Evolutionary conservation across 78 protist genomes (phyloP).

Genomic region (Polysphondylium violaceum): DNA sequence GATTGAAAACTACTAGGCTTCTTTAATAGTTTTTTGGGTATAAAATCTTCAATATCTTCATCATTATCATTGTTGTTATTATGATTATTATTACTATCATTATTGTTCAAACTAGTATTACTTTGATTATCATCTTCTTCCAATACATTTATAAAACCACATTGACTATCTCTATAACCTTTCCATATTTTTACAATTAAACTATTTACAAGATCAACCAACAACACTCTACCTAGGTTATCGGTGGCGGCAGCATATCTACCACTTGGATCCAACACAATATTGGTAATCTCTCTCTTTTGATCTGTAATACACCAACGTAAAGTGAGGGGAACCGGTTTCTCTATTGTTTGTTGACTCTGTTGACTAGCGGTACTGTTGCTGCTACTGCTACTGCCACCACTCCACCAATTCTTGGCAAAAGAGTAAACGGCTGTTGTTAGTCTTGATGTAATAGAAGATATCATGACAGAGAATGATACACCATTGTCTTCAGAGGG

Average conservation of each 20-base stretch:
- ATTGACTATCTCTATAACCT: constrained; percentile 89
- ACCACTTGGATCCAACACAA: constrained; percentile 77
- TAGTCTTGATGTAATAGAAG: constrained; percentile 68
- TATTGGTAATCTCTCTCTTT: constrained; percentile 34
- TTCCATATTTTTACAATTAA: constrained; percentile 80
- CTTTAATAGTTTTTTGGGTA: constrained; percentile 57
- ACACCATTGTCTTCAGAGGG: constrained; percentile 62
- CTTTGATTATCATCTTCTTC: constrained; percentile 10
- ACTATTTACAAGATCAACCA: constrained; percentile 66
- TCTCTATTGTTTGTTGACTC: constrained; percentile 30
- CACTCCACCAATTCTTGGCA: constrained; percentile 82
- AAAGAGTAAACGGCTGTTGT: constrained; percentile 80
- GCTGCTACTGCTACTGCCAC: background rate
- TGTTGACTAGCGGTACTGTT: background rate
- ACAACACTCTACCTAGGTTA: constrained; percentile 78
- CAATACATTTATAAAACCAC: constrained; percentile 62
- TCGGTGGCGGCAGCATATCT: constrained; percentile 72
- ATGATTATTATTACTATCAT: constrained; percentile 33
- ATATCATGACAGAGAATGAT: constrained; percentile 52
- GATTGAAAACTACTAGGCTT: background rate
- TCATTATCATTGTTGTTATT: background rate
- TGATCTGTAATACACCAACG: constrained; percentile 62
- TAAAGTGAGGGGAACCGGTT: constrained; percentile 24
- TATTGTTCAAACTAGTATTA: background rate
- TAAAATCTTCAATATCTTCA: constrained; percentile 47